Evolutionary conservation across 2,329 filamentous ascomycete genomes (phyloP), one percentile per base, ranked within the genome.

Genomic region (Metarhizium robertsii): DNA sequence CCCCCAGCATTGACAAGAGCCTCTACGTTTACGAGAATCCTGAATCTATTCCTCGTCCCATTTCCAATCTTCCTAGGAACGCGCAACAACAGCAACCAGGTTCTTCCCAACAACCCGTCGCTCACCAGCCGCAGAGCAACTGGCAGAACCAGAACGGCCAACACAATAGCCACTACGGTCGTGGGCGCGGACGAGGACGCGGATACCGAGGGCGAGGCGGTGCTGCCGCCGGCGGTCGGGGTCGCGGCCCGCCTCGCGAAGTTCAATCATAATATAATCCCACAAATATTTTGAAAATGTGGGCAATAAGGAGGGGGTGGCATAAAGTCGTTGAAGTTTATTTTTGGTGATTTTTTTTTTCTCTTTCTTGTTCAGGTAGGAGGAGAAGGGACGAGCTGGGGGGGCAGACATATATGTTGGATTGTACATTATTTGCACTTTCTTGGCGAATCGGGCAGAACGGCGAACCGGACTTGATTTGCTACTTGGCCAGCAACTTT

Each of bases 21-120:
- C 84, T 99, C 42, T 99, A 99, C 69, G 94, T 99, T 53, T 99
- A 99, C 71, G 95, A 99, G 60, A 89, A 92, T 60, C 94, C 94
- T 1, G 92, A 99, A 66, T 92, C 81, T 56, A 97, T 99, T 64
- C 94, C 95, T 52, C 85, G 92, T 38, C 94, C 94, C 11, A 76
- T 83, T 61, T 80, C 80, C 50, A 81, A 76, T 60, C 73, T 80
- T 59, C 59, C 68, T 60, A 60, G 64, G 56, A 60, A 63, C 57
- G 58, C 65, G 25, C 67, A 67, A 62, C 67, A 63, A 54, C 61
- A 63, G 29, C 65, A 67, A 57, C 67, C 68, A 56, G 61, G 58
- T 20, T 57, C 61, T 38, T 57, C 53, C 30, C 64, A 62, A 43
- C 58, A 58, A 14, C 25, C 55, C 52, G 47, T 54, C 40, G 53